phyloP scores from a whole-genome alignment of 208 protist species.

The Lotmaria passim region DNA sequence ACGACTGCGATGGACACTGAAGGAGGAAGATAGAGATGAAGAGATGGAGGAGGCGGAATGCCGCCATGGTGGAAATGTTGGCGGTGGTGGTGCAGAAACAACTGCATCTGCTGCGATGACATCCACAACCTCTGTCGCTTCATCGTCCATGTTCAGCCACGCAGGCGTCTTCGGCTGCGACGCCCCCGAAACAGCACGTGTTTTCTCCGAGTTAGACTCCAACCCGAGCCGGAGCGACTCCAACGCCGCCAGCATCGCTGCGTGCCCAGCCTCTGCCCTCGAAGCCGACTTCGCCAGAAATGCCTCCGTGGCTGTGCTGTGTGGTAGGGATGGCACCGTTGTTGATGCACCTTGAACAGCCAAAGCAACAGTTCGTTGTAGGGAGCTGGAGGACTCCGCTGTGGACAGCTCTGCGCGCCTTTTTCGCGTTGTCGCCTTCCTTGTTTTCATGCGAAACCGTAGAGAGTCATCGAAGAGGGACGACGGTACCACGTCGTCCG shows the following conservation, averaged over 20 bases:
- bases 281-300: slow-evolving; percentile 21
- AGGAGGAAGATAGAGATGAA: background rate
- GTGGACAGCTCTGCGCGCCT: no score
- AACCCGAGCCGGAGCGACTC: slow-evolving; percentile 11
- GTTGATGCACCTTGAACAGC: no score
- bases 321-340: background rate
- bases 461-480: no score
- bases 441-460: background rate
- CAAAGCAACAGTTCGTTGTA: no score
- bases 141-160: slow-evolving; percentile 16
- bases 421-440: background rate
- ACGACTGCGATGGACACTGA: background rate
- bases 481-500: background rate
- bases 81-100: no score
- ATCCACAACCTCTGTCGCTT: background rate
- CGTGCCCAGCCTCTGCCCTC: slow-evolving; percentile 4
- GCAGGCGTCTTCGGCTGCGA: background rate
- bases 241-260: slow-evolving; percentile 29
- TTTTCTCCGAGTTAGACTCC: background rate
- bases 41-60: no score
- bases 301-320: slow-evolving; percentile 2
- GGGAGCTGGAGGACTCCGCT: no score
- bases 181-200: background rate
- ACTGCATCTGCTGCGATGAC: no score
- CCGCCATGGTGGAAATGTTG: no score